phyloP scores from a whole-genome alignment of 441 rosid species.

The Brassica balearica region DNA sequence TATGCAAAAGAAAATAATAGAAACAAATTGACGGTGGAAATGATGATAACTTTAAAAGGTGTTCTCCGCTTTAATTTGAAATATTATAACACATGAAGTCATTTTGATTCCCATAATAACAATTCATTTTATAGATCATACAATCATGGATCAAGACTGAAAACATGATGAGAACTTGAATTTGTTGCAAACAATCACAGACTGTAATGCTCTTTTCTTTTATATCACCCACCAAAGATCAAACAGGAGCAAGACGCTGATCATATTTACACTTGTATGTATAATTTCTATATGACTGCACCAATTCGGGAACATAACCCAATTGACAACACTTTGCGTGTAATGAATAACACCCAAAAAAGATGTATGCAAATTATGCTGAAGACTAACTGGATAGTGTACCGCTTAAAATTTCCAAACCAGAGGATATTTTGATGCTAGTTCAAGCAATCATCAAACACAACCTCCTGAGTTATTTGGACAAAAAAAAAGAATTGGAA shows the following conservation, averaged over 20 bases:
- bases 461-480: constrained; percentile 29
- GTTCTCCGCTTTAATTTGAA: not conserved
- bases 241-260: constrained; percentile 15
- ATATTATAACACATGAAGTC: not conserved
- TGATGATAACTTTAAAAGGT: not conserved
- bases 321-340: constrained; percentile 9
- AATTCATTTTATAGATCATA: not conserved
- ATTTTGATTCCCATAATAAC: not conserved
- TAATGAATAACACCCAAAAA: not conserved
- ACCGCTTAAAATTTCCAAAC: constrained; percentile 24
- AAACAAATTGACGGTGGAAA: constrained; percentile 1
- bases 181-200: not conserved
- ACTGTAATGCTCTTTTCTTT: constrained; percentile 7
- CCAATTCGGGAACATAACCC: constrained; percentile 5
- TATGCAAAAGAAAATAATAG: no score
- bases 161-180: not conserved
- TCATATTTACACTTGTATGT: constrained; percentile 34
- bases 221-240: constrained; percentile 10
- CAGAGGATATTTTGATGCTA: constrained; percentile 25
- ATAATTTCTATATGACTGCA: constrained; percentile 11
- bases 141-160: constrained; percentile 5
- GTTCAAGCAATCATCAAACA: constrained; percentile 34
- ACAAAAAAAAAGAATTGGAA: not conserved
- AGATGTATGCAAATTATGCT: constrained; percentile 20
- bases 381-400: constrained; percentile 22